A percentile compares a stretch with the other conserved stretches of the same genome.
Conservation (phyloP, 768 basidiomycete genomes). For the Lyophyllum shimeji region DNA sequence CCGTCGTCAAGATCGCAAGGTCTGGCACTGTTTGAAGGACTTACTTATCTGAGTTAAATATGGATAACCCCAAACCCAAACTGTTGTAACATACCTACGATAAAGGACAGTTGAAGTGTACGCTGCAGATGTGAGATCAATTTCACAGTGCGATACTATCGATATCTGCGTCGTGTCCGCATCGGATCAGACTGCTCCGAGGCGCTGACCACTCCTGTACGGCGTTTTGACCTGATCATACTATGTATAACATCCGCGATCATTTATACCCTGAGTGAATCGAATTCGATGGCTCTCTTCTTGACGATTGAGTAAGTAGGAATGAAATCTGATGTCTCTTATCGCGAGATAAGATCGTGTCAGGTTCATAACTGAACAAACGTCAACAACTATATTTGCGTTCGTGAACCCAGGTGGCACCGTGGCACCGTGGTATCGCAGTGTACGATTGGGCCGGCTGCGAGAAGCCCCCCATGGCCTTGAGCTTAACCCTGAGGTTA, state of each 20-base stretch:
- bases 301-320: too few species aligned
- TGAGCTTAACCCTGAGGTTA: background rate
- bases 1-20: constrained; percentile 50
- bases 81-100: constrained; percentile 15
- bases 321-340: background rate
- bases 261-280: too few species aligned
- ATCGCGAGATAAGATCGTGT: constrained; percentile 1
- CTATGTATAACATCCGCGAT: too few species aligned
- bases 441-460: background rate
- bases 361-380: background rate
- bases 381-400: background rate
- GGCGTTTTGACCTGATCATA: too few species aligned
- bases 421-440: background rate
- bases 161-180: too few species aligned
- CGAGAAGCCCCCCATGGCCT: background rate
- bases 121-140: background rate
- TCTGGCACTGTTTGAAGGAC: constrained; percentile 47
- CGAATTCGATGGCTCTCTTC: too few species aligned
- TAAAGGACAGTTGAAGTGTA: background rate
- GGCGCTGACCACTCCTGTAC: too few species aligned
- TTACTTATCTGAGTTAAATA: background rate
- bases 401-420: background rate
- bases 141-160: background rate
- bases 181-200: too few species aligned
- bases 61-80: background rate